A percentile compares a stretch with the other conserved stretches of the same genome.
phyloP scores from a whole-genome alignment of 495 filamentous ascomycete species.

The Penicillium tannophilum region DNA sequence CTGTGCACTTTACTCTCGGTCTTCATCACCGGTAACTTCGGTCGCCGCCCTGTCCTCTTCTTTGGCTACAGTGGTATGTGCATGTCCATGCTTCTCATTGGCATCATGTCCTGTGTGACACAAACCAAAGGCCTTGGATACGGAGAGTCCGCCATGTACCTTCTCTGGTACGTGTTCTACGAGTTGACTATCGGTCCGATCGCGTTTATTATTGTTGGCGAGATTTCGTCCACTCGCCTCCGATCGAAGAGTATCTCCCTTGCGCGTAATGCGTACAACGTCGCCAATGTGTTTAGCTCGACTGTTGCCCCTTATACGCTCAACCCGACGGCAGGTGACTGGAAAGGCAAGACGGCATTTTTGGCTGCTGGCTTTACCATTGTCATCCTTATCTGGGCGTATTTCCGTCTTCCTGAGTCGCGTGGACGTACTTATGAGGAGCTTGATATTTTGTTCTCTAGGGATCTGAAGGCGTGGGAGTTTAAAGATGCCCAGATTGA shows the following conservation, averaged over 20 bases:
- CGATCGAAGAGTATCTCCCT: conserved; percentile 69
- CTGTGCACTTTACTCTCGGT: conserved; percentile 56
- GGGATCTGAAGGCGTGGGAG: conserved; percentile 1
- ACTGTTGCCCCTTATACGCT: conserved; percentile 69
- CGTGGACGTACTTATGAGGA: conserved; percentile 67
- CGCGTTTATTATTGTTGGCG: conserved; percentile 69
- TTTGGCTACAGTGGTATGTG: conserved; percentile 59
- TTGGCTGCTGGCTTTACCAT: conserved; percentile 69
- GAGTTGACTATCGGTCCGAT: conserved; percentile 71
- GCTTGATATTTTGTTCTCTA: conserved; percentile 65
- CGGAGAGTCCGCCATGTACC: conserved; percentile 56
- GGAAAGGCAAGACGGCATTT: conserved; percentile 66
- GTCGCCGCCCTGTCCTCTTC: conserved; percentile 68
- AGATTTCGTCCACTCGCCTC: conserved; percentile 65
- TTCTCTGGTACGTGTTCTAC: conserved; percentile 71
- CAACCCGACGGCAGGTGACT: conserved; percentile 67
- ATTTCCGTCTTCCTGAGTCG: conserved; percentile 70
- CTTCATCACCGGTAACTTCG: conserved; percentile 50
- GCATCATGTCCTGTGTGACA: conserved; percentile 67
- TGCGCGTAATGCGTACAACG: conserved; percentile 65
- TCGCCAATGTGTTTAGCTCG: conserved; percentile 62
- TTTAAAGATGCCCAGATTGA: conserved; percentile 2
- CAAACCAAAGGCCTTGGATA: conserved; percentile 45
- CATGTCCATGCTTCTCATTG: conserved; percentile 56
- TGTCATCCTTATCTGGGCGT: conserved; percentile 64